phyloP scores from a whole-genome alignment of 805 yeast genomes.

The Wickerhamomyces subpelliculosus region DNA sequence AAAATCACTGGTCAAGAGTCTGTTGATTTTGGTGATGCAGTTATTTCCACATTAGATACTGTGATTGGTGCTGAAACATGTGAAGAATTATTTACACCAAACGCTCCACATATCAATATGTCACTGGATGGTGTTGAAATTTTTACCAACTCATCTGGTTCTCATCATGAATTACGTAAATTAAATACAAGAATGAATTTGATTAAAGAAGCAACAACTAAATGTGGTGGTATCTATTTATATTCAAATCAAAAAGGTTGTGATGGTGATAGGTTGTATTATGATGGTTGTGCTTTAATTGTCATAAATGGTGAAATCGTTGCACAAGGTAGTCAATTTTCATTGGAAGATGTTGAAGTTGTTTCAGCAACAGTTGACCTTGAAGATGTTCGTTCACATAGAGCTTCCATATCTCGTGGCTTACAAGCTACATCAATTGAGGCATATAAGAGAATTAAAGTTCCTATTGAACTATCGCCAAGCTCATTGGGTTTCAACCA shows the following conservation, averaged over 20 bases:
- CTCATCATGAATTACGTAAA: constrained; percentile 95
- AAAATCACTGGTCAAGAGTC: constrained; percentile 56
- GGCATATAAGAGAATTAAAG: constrained; percentile 44
- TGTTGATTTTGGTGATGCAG: constrained; percentile 88
- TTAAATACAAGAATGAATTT: constrained; percentile 77
- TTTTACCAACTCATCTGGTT: constrained; percentile 90
- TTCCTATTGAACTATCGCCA: constrained; percentile 64
- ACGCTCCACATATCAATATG: constrained; percentile 89
- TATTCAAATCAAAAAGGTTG: constrained; percentile 97
- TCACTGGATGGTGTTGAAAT: constrained; percentile 97
- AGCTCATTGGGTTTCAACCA: constrained; percentile 53
- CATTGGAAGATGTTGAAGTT: constrained; percentile 88
- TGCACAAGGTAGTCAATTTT: constrained; percentile 91
- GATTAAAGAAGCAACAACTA: constrained; percentile 86
- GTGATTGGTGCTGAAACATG: constrained; percentile 97
- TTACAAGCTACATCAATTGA: constrained; percentile 23
- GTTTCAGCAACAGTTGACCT: constrained; percentile 91
- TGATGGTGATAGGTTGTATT: constrained; percentile 94
- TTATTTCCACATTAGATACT: constrained; percentile 76
- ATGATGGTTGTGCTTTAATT: constrained; percentile 95
- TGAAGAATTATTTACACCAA: constrained; percentile 95
- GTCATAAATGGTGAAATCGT: constrained; percentile 87
- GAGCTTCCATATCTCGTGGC: constrained; percentile 59
- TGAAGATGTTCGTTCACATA: constrained; percentile 81
- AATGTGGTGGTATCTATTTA: constrained; percentile 93